These are phyloP conservation scores for Ceratocystis destructans DNA, from an alignment of 2,329 filamentous ascomycete genomes.

Conservation along the genomic window DNA sequence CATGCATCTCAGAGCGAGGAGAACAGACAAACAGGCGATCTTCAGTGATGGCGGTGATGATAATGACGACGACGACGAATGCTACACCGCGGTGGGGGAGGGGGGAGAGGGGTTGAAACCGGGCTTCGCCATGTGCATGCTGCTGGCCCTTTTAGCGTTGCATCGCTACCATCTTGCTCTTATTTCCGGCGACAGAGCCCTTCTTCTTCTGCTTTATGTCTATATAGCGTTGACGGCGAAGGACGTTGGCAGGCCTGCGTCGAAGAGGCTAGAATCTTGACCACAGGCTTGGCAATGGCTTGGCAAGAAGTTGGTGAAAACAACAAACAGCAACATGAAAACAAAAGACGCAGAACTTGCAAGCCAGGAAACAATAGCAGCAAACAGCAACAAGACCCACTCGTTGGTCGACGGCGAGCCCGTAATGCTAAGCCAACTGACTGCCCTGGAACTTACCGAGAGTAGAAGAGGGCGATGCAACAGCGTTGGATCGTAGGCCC, in stretches of 20 bases:
- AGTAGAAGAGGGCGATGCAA: not conserved
- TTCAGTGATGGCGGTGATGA: too few species aligned
- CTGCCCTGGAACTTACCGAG: slow-evolving; percentile 1
- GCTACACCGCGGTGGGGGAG: too few species aligned
- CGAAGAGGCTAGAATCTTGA: not conserved
- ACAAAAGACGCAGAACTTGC: not conserved
- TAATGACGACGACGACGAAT: too few species aligned
- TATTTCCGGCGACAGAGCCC: not conserved
- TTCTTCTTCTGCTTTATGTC: not conserved
- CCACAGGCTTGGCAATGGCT: not conserved
- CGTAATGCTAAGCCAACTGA: too few species aligned
- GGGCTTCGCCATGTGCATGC: too few species aligned
- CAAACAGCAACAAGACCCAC: not conserved
- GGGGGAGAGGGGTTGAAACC: too few species aligned
- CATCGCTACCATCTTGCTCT: too few species aligned
- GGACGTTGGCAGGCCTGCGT: not conserved
- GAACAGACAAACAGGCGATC: too few species aligned
- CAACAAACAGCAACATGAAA: not conserved
- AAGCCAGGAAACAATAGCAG: not conserved
- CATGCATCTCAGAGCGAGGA: not conserved
- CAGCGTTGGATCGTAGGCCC: not conserved
- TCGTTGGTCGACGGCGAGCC: too few species aligned
- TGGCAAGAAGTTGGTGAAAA: not conserved
- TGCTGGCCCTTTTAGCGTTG: too few species aligned
- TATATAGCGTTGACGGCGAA: not conserved